Conservation (phyloP, 192 early-diverging fungal genomes). For the Spizellomyces sp. region DNA sequence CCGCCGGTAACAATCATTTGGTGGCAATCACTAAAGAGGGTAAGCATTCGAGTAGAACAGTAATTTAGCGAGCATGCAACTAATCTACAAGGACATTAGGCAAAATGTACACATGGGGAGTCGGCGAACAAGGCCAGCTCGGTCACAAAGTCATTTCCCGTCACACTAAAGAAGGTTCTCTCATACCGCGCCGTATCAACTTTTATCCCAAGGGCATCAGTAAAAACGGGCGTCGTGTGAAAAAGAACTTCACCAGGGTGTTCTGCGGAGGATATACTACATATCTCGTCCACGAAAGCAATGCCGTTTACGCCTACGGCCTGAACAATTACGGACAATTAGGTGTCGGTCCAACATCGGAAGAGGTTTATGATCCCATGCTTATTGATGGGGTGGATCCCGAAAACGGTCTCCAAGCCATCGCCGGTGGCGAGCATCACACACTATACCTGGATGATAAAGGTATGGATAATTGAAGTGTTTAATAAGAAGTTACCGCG, state of each 20-base stretch:
- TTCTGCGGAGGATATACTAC: slow-evolving; percentile 84
- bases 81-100: slow-evolving; percentile 36
- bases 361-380: slow-evolving; percentile 46
- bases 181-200: slow-evolving; percentile 54
- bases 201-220: slow-evolving; percentile 60
- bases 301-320: slow-evolving; percentile 78
- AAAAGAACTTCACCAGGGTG: slow-evolving; percentile 61
- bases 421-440: slow-evolving; percentile 88
- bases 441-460: slow-evolving; percentile 73
- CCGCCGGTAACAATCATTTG: slow-evolving; percentile 84
- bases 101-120: slow-evolving; percentile 86
- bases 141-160: slow-evolving; percentile 80
- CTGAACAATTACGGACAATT: slow-evolving; percentile 92
- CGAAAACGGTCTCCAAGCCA: slow-evolving; percentile 48
- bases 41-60: not conserved
- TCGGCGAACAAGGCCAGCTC: slow-evolving; percentile 85
- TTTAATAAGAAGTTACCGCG: not conserved
- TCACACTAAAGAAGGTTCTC: slow-evolving; percentile 32
- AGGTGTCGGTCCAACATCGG: slow-evolving; percentile 58
- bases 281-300: slow-evolving; percentile 72
- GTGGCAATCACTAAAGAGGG: slow-evolving; percentile 67
- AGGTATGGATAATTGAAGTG: slow-evolving; percentile 37
- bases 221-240: slow-evolving; percentile 50
- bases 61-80: too few relatives aligned
- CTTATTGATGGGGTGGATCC: slow-evolving; percentile 54